A percentile compares a stretch with the other conserved stretches of the same genome.
Conservation (phyloP, 2,329 filamentous ascomycete genomes). For the Aspergillus sp. region DNA sequence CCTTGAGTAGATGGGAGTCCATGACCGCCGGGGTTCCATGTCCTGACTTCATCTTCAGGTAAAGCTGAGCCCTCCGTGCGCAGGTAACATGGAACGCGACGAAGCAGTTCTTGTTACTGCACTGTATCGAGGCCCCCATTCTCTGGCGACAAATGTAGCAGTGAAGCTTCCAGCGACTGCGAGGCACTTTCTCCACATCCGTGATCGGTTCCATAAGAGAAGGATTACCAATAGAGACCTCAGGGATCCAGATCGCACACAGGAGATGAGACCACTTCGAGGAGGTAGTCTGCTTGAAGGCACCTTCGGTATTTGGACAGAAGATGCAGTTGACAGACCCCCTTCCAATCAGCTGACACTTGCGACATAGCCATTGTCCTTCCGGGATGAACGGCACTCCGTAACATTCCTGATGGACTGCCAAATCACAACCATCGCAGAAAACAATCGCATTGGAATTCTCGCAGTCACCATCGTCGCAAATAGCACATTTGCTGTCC, state of each 20-base stretch:
- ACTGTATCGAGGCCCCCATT: slow-evolving; percentile 98
- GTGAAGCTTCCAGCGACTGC: slow-evolving; percentile 85
- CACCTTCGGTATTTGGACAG: slow-evolving; percentile 94
- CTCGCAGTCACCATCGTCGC: slow-evolving; percentile 98
- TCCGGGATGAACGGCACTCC: slow-evolving; percentile 98
- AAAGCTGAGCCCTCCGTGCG: slow-evolving; percentile 81
- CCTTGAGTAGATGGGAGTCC: slow-evolving; percentile 82
- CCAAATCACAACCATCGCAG: slow-evolving; percentile 95
- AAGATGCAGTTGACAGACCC: slow-evolving; percentile 96
- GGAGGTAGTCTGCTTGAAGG: slow-evolving; percentile 96
- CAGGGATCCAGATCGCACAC: slow-evolving; percentile 97
- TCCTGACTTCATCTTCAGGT: slow-evolving; percentile 93
- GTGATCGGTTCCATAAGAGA: slow-evolving; percentile 98
- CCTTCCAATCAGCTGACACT: slow-evolving; percentile 92
- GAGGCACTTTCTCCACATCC: slow-evolving; percentile 96
- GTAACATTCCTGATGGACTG: slow-evolving; percentile 98
- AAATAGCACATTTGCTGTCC: slow-evolving; percentile 96
- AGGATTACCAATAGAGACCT: slow-evolving; percentile 91
- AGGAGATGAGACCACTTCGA: slow-evolving; percentile 96
- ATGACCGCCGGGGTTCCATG: slow-evolving; percentile 76
- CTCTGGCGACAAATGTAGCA: slow-evolving; percentile 97
- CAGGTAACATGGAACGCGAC: slow-evolving; percentile 97
- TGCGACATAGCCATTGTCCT: slow-evolving; percentile 95
- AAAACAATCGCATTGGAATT: slow-evolving; percentile 99
- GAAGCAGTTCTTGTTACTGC: slow-evolving; percentile 95